Evolutionary conservation across 2,329 filamentous ascomycete genomes (phyloP), one percentile per base, ranked within the genome.

Genomic region (Ophiostoma sp.): DNA sequence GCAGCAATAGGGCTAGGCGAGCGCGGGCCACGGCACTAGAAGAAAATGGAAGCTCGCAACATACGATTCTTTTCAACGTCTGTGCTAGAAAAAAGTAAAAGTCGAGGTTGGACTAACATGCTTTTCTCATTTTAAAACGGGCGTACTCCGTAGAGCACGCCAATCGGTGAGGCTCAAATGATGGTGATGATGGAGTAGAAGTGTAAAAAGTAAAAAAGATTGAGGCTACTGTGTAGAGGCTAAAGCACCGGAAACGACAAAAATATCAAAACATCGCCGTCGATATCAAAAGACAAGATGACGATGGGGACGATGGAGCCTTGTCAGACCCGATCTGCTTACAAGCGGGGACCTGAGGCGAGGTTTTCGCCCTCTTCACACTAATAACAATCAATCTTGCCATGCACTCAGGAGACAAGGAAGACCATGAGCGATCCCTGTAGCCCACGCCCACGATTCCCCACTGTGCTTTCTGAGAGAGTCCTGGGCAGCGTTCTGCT

Each of bases 1-100:
- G 52, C n/a, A n/a, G n/a, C n/a, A 57, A 31, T 57, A 57, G 52
- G 52, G 52, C 52, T 31, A 57, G 52, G 52, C 52, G 22, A 28
- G 52, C 22, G 52, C 52, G 22, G 57, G 28, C 57, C 57, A 61
- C 28, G 57, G 57, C 57, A 61, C 57, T 61, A 61, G 57, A 61
- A 61, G 31, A 36, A 55, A 25, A 55, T 55, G n/a, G 50, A 55
- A 55, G 52, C 55, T 63, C 59, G 59, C 28, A 63, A 63, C 59
- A n/a, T 63, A 63, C 59, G 59, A 63, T 63, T n/a, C 8, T 52
- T 1, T 6, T n/a, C 9, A 9, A 42, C 15, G 50, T 52, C 50
- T 52, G 50, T 52, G 50, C 50, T 52, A n/a, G 50, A 19, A 52
- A 52, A 11, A 45, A 45, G 42, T 45, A 45, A n/a, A n/a, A n/a